Evolutionary conservation across 495 filamentous ascomycete genomes (phyloP), one percentile per base, ranked within the genome.

Genomic region (Tuber aestivum): DNA sequence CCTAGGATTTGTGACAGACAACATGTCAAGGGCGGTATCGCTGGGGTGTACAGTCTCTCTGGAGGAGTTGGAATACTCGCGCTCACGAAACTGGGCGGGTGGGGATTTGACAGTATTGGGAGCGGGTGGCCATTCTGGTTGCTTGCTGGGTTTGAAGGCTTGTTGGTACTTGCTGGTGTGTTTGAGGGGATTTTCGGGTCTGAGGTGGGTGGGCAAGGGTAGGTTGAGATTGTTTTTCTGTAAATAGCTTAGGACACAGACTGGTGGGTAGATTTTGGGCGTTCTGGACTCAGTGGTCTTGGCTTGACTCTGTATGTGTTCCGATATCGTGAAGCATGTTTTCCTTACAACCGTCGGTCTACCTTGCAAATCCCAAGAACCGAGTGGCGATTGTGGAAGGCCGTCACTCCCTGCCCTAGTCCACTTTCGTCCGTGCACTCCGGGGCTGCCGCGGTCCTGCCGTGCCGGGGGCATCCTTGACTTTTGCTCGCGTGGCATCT

Each of bases 11-110:
- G 81, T 81, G 68, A 82, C 80, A 77, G 85, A 65, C n/a, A 79
- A 6, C 86, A 92, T 45, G 86, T 97, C 38, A 97, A 97, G 85
- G 95, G 95, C 1, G 93, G 91, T 3, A 97, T 99, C 76, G 94
- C 95, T 16, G 95, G 95, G 0, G 90, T 97, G 1, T 99, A 99
- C 81, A 94, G 92, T 72, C 88, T 97, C 74, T 92, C 91, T 73
- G 95, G 95, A 20, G 95, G 95, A n/a, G 91, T 90, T 0, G 95
- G 94, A 0, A 99, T 99, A 42, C 82, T 99, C 71, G 83, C 97
- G 3, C 86, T 99, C 40, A 99, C 95, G 35, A 99, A 99, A 84
- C 82, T 94, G 23, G 95, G 95, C n/a, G 95, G 95, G 69, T 89
- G 90, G 38, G 91, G 89, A 82, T 91, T 91, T 56, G 94, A 89